Percentiles rank a stretch among this genome's conserved stretches.
Evolutionary conservation across 148 eudicot genomes (phyloP).

Genomic region (Chenopodium album): DNA sequence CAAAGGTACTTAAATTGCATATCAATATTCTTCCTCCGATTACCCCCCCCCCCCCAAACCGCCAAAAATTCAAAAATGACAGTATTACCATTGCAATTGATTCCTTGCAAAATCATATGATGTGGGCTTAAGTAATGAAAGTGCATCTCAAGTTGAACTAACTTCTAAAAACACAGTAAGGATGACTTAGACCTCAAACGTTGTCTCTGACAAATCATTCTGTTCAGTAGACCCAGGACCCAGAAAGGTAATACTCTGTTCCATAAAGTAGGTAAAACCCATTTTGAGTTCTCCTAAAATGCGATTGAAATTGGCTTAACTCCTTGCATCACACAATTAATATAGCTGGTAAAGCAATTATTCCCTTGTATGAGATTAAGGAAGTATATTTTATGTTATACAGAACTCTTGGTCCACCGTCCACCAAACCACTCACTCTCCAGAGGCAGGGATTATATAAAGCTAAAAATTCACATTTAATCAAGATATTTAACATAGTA

Average conservation of each 20-base stretch:
- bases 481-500: neutral
- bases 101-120: neutral
- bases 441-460: neutral
- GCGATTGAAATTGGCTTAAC: neutral
- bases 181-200: neutral
- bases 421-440: neutral
- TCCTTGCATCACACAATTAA: neutral
- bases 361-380: neutral
- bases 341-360: neutral
- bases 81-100: neutral
- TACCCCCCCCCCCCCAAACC: neutral
- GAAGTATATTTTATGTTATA: neutral
- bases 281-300: neutral
- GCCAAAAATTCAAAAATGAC: neutral
- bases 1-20: neutral
- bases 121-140: neutral
- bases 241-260: neutral
- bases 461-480: neutral
- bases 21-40: neutral
- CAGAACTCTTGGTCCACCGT: neutral
- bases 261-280: neutral
- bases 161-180: neutral
- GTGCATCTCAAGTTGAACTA: neutral
- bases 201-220: neutral
- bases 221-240: neutral